Percentiles rank a stretch among this genome's conserved stretches.
phyloP scores from a whole-genome alignment of 106 monocot species.

The Gastrodia elata region DNA sequence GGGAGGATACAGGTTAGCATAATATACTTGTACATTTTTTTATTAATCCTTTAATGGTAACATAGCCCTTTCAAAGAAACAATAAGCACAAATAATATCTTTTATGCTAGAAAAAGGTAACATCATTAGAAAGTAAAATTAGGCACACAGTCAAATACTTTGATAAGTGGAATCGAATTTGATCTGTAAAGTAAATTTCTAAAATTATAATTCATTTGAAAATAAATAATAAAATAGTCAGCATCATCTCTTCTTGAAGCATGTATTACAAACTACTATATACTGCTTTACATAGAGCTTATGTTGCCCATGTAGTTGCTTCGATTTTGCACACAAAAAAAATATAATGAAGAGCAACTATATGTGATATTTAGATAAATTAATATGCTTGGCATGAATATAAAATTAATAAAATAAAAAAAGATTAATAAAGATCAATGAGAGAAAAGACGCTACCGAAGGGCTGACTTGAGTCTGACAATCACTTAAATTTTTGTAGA shows the following conservation, averaged over 20 bases:
- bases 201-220: not conserved
- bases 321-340: too few relatives aligned
- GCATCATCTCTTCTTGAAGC: not conserved
- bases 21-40: too few relatives aligned
- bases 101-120: not conserved
- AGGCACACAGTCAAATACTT: not conserved
- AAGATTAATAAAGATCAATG: not conserved
- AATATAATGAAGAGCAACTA: not conserved
- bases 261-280: not conserved
- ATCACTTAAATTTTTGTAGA: conserved; percentile 56
- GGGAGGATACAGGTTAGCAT: too few relatives aligned
- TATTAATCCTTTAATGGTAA: too few relatives aligned
- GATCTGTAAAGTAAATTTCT: not conserved
- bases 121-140: not conserved
- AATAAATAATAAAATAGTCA: too few relatives aligned
- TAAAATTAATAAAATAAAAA: not conserved
- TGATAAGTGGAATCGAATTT: not conserved
- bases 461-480: conserved; percentile 69
- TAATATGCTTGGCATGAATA: not conserved
- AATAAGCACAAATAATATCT: not conserved
- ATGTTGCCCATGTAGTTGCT: too few relatives aligned
- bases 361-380: not conserved
- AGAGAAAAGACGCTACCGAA: conserved; percentile 32
- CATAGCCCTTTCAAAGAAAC: too few relatives aligned
- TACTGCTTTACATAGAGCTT: not conserved